phyloP scores from a whole-genome alignment of 179 eudicot genomes.

The Sideroxylon spinosum region DNA sequence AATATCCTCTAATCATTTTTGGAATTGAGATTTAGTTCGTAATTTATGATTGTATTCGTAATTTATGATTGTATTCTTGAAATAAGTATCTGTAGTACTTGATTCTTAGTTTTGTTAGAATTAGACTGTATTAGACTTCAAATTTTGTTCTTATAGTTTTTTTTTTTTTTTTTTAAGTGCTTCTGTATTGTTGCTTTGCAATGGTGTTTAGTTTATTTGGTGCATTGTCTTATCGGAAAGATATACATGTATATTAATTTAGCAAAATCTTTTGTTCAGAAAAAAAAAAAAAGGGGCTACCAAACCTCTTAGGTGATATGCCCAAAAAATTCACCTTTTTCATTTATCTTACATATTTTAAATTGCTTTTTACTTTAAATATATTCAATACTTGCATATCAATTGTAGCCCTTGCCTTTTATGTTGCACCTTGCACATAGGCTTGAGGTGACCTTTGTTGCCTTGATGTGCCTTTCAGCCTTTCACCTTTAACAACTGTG shows the following conservation, averaged over 20 bases:
- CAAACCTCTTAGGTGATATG: neutral
- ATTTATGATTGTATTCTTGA: neutral
- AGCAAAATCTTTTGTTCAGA: neutral
- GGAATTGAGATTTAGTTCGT: neutral
- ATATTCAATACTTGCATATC: neutral
- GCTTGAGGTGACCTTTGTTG: neutral
- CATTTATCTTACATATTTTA: neutral
- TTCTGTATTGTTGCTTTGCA: neutral
- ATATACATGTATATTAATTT: neutral
- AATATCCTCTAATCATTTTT: neutral
- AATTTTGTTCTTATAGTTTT: neutral
- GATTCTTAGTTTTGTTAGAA: neutral
- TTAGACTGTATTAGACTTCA: neutral
- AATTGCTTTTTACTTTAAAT: neutral
- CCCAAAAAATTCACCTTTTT: neutral
- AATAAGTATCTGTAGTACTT: neutral
- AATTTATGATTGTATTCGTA: neutral
- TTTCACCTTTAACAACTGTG: neutral
- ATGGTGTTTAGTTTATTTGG: neutral
- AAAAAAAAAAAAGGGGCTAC: no score
- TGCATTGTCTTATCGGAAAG: neutral
- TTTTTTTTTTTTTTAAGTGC: neutral
- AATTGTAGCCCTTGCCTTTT: neutral
- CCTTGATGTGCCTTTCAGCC: neutral
- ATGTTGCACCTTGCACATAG: neutral